Evolutionary conservation across 176 grass and related monocot genomes (phyloP).

Genomic region (Secale cereale): DNA sequence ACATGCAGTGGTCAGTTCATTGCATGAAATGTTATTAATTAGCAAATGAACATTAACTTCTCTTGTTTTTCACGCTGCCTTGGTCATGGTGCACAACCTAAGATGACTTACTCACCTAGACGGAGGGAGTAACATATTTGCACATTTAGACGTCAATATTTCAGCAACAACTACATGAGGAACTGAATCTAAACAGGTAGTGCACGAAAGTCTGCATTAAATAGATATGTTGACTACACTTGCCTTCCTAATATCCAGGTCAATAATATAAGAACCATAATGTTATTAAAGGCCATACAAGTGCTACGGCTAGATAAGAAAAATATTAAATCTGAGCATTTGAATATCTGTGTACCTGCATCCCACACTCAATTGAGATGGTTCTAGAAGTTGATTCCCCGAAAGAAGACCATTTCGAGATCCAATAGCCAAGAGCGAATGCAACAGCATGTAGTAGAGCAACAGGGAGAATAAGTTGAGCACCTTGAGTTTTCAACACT

Average conservation of each 20-base stretch:
- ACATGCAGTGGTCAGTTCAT: too few species aligned
- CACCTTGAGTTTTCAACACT: conserved; percentile 81
- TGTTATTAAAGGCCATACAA: not conserved
- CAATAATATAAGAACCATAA: conserved; percentile 16
- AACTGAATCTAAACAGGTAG: not conserved
- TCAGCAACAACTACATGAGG: not conserved
- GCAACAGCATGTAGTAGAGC: conserved; percentile 77
- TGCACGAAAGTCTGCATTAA: not conserved
- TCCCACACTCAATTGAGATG: conserved; percentile 96
- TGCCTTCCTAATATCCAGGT: conserved; percentile 4
- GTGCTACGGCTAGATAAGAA: conserved; percentile 17
- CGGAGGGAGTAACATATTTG: not conserved
- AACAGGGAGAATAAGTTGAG: conserved; percentile 81
- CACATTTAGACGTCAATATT: not conserved
- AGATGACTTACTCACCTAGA: too few species aligned
- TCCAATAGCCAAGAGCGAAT: conserved; percentile 86
- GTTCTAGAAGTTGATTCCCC: conserved; percentile 96
- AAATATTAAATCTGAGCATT: conserved; percentile 11
- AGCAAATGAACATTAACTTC: too few species aligned
- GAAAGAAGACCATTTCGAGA: conserved; percentile 60
- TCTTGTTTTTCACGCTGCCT: too few species aligned
- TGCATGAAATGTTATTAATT: too few species aligned
- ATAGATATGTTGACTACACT: not conserved
- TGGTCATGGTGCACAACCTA: too few species aligned
- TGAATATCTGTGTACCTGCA: conserved; percentile 66